A percentile compares a stretch with the other conserved stretches of the same genome.
Conservation (phyloP, 495 filamentous ascomycete genomes). For the Xylaria flabelliformis region DNA sequence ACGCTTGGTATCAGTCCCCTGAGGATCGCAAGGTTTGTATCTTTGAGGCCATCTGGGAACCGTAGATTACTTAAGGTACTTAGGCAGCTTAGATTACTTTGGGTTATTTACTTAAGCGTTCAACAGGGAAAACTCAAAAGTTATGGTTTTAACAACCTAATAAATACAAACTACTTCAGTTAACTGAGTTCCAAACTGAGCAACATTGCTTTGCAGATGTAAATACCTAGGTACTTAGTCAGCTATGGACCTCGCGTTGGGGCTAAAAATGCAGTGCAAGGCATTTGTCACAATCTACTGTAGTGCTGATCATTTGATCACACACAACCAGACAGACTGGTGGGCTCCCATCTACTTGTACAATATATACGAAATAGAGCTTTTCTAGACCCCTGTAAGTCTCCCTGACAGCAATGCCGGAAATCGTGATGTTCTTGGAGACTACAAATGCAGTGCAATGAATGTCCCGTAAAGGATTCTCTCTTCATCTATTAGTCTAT, state of each 20-base stretch:
- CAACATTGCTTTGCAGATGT: neutral
- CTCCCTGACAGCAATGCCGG: too few species aligned
- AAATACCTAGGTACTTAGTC: neutral
- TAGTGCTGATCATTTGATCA: too few species aligned
- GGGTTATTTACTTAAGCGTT: neutral
- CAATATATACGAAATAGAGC: too few species aligned
- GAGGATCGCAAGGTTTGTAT: conserved; percentile 15
- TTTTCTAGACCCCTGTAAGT: too few species aligned
- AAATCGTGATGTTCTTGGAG: too few species aligned
- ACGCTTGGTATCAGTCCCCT: neutral
- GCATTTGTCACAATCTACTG: too few species aligned
- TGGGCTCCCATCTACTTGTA: too few species aligned
- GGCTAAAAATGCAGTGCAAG: neutral
- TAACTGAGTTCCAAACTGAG: neutral
- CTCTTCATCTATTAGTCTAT: neutral
- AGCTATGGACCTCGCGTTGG: neutral
- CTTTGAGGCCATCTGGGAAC: conserved; percentile 11
- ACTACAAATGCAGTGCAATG: too few species aligned
- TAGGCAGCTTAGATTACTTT: too few species aligned
- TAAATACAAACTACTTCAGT: neutral
- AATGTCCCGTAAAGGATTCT: too few species aligned
- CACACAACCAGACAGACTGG: too few species aligned
- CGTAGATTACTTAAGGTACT: neutral
- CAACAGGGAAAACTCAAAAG: neutral
- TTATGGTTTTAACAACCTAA: neutral